These are phyloP conservation scores for Cryptosporidium ubiquitum DNA, from an alignment of 169 alveolate genomes.

Conservation along the genomic window DNA sequence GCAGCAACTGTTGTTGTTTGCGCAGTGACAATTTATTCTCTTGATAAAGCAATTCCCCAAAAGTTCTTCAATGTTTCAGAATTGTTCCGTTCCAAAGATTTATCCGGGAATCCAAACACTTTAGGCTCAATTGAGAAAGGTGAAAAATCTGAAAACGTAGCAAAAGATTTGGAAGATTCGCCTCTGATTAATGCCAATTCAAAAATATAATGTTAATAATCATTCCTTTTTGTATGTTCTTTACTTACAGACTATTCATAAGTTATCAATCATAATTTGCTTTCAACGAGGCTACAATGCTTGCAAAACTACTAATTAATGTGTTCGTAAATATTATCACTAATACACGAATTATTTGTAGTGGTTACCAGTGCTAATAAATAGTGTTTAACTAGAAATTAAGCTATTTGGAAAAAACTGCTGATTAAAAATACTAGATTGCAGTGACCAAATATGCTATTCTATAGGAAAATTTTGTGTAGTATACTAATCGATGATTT, in stretches of 20 bases:
- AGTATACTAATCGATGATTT: too few species aligned
- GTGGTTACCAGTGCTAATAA: too few species aligned
- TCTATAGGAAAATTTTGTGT: not conserved
- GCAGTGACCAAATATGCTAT: not conserved
- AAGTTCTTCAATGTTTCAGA: not conserved
- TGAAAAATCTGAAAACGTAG: not conserved
- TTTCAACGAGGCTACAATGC: not conserved
- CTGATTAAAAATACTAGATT: not conserved
- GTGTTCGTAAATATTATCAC: too few species aligned
- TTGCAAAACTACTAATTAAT: not conserved
- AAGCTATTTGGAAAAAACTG: not conserved
- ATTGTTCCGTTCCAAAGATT: not conserved
- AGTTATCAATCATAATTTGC: too few species aligned
- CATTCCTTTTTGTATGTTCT: not conserved
- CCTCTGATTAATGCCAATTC: not conserved
- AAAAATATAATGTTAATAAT: not conserved
- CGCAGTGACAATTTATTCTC: constrained; percentile 40
- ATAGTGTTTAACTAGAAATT: not conserved
- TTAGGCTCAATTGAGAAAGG: not conserved
- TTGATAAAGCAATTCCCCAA: constrained; percentile 25
- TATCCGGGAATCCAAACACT: not conserved
- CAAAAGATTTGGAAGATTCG: not conserved
- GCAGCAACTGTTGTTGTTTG: constrained; percentile 41
- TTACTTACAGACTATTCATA: not conserved
- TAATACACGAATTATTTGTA: too few species aligned